Evolutionary conservation across 192 early-diverging fungal species (phyloP).

Genomic region (Rhizophagus clarus): DNA sequence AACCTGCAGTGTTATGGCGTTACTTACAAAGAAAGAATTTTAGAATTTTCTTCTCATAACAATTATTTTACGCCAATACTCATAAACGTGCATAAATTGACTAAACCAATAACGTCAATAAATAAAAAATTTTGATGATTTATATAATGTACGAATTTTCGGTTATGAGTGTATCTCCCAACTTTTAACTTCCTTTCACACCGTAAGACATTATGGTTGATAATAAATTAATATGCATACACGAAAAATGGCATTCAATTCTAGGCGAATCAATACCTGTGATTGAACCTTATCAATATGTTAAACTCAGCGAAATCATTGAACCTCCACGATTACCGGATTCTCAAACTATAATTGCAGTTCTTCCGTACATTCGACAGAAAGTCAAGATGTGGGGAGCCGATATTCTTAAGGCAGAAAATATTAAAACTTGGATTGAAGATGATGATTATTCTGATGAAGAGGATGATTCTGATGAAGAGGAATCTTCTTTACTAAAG

Average conservation of each 20-base stretch:
- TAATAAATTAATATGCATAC: neutral
- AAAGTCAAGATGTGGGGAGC: constrained; percentile 23
- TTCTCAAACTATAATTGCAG: neutral
- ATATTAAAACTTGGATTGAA: neutral
- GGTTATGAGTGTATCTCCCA: too few relatives aligned
- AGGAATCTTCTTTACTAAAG: too few relatives aligned
- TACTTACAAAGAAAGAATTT: too few relatives aligned
- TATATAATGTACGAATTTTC: too few relatives aligned
- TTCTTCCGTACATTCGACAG: constrained; percentile 21
- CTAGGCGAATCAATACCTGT: constrained; percentile 6
- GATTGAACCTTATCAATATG: constrained; percentile 4
- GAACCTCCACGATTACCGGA: neutral
- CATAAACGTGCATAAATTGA: too few relatives aligned
- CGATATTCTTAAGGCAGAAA: constrained; percentile 16
- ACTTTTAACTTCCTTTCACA: too few relatives aligned
- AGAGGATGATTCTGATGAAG: neutral
- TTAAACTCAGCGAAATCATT: neutral
- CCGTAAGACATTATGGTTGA: neutral
- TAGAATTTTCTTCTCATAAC: too few relatives aligned
- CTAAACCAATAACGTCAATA: too few relatives aligned
- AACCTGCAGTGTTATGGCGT: too few relatives aligned
- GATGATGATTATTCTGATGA: neutral
- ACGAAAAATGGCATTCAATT: constrained; percentile 24
- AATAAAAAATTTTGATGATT: too few relatives aligned
- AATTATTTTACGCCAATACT: too few relatives aligned